A percentile compares a stretch with the other conserved stretches of the same genome.
phyloP scores from a whole-genome alignment of 108 stramenopile species.

The Nannochloropsis gaditana region DNA sequence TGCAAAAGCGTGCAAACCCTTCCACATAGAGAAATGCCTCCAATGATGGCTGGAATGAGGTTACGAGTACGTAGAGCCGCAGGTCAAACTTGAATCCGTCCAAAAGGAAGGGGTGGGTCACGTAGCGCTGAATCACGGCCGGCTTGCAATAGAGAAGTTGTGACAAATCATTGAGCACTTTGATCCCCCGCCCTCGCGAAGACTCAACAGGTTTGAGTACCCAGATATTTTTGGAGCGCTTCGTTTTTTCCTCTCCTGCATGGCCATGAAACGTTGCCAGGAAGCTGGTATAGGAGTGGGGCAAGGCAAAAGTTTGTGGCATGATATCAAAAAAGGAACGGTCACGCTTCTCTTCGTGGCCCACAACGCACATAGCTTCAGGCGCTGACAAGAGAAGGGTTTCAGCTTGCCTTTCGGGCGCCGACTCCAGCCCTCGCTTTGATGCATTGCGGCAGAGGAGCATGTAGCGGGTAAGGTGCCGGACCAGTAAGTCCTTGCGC shows the following conservation, averaged over 20 bases:
- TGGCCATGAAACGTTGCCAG: conserved; percentile 54
- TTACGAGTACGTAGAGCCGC: conserved; percentile 75
- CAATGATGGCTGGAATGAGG: conserved; percentile 59
- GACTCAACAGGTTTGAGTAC: conserved; percentile 74
- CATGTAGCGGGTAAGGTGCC: conserved; percentile 60
- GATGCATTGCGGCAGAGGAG: not conserved
- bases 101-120: conserved; percentile 53
- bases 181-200: conserved; percentile 71
- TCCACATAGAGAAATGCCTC: conserved; percentile 73
- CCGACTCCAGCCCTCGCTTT: too few species aligned
- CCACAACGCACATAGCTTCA: too few species aligned
- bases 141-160: conserved; percentile 59
- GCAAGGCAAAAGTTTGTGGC: conserved; percentile 71
- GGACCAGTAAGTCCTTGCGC: conserved; percentile 66
- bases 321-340: conserved; percentile 51
- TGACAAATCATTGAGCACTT: conserved; percentile 59
- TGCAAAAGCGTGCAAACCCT: conserved; percentile 64
- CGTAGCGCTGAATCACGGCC: conserved; percentile 61
- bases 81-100: conserved; percentile 63
- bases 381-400: too few species aligned
- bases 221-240: conserved; percentile 49
- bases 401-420: too few species aligned
- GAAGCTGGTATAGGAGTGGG: conserved; percentile 61
- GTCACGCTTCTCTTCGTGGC: too few species aligned
- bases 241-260: not conserved